A percentile compares a stretch with the other conserved stretches of the same genome.
Conservation (phyloP, 2,329 filamentous ascomycete genomes). For the Pseudogymnoascus sp. region DNA sequence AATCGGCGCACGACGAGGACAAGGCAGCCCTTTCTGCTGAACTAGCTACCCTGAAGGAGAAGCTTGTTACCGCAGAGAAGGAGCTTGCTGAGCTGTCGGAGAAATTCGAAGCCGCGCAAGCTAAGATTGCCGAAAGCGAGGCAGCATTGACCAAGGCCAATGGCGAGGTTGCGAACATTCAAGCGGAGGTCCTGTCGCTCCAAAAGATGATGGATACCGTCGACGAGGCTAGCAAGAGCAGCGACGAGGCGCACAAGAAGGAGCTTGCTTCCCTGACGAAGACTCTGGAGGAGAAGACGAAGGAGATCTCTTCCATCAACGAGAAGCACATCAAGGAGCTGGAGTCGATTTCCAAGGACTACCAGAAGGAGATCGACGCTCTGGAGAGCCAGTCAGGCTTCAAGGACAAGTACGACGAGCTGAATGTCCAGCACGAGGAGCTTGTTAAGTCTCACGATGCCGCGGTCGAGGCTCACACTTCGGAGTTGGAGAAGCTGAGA, state of each 20-base stretch:
- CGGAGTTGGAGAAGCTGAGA: slow-evolving; percentile 19
- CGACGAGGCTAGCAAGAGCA: slow-evolving; percentile 34
- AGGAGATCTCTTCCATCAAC: slow-evolving; percentile 40
- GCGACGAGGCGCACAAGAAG: slow-evolving; percentile 26
- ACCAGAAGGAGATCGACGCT: slow-evolving; percentile 58
- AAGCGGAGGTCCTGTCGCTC: slow-evolving; percentile 41
- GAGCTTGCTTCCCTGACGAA: slow-evolving; percentile 24
- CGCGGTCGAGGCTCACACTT: slow-evolving; percentile 16
- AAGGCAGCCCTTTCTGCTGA: slow-evolving; percentile 25
- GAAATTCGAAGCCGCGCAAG: slow-evolving; percentile 34
- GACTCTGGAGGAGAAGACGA: slow-evolving; percentile 26
- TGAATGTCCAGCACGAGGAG: slow-evolving; percentile 51
- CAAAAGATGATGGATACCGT: slow-evolving; percentile 43
- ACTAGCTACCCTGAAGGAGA: slow-evolving; percentile 43
- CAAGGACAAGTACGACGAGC: slow-evolving; percentile 55
- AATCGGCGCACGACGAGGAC: background rate
- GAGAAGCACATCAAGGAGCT: slow-evolving; percentile 51
- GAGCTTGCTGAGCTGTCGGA: slow-evolving; percentile 30
- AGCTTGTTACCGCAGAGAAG: slow-evolving; percentile 36
- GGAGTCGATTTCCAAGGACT: slow-evolving; percentile 51
- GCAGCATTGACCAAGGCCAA: slow-evolving; percentile 37
- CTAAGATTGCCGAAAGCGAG: slow-evolving; percentile 35
- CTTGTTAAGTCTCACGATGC: slow-evolving; percentile 30
- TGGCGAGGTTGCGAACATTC: slow-evolving; percentile 27
- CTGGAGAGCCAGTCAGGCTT: slow-evolving; percentile 56